phyloP scores from a whole-genome alignment of 331 rosid genomes.

The Phaseolus coccineus region DNA sequence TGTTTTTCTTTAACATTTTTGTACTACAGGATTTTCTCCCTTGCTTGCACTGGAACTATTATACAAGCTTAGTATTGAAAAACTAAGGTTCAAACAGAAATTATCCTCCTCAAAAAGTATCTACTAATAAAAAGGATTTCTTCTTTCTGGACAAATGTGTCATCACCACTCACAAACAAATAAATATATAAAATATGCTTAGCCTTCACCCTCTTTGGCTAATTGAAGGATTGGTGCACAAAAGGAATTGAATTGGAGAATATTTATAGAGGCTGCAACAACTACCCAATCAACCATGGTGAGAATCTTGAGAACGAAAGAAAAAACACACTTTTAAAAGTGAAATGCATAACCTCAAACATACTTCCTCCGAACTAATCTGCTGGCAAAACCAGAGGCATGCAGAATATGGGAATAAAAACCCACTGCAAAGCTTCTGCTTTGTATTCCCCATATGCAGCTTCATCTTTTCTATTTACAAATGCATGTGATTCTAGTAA shows the following conservation, averaged over 20 bases:
- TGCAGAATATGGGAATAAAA: conserved; percentile 30
- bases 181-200: neutral
- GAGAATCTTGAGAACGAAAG: neutral
- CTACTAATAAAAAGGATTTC: conserved; percentile 13
- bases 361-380: neutral
- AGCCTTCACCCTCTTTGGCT: neutral
- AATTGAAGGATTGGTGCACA: conserved; percentile 23
- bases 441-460: conserved; percentile 16
- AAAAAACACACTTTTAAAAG: conserved; percentile 3
- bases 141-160: conserved; percentile 1
- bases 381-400: conserved; percentile 19
- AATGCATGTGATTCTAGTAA: conserved; percentile 13
- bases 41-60: conserved; percentile 1
- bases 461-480: conserved; percentile 23
- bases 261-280: neutral
- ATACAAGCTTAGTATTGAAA: conserved; percentile 20
- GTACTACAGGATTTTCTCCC: conserved; percentile 1
- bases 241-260: conserved; percentile 22
- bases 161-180: conserved; percentile 4
- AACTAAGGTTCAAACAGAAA: conserved; percentile 32
- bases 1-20: neutral
- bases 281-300: conserved; percentile 4
- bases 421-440: conserved; percentile 16
- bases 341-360: conserved; percentile 22
- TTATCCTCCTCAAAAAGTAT: conserved; percentile 14